phyloP scores from a whole-genome alignment of 2,329 filamentous ascomycete genomes.

The Zarea fungicola region DNA sequence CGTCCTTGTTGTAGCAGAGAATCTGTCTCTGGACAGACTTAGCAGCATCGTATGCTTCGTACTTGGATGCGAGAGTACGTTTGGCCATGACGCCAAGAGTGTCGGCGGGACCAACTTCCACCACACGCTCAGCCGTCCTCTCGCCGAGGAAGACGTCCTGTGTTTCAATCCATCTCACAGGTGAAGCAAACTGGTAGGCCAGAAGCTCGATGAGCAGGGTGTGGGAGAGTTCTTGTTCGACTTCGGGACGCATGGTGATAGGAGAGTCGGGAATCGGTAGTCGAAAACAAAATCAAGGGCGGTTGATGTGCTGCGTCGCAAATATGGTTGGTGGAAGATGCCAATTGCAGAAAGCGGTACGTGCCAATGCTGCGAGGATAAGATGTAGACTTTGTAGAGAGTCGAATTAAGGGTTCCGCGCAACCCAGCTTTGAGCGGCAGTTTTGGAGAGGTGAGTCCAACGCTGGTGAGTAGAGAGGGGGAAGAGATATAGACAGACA shows the following conservation, averaged over 20 bases:
- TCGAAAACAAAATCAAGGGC: constrained; percentile 1
- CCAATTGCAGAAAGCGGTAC: constrained; percentile 2
- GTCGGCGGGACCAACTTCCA: constrained; percentile 94
- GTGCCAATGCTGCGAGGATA: constrained; percentile 1
- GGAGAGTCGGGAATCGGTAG: constrained; percentile 16
- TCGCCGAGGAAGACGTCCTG: constrained; percentile 99
- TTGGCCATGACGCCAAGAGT: constrained; percentile 97
- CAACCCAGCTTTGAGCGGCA: constrained; percentile 13
- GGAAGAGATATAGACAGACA: constrained; percentile 11
- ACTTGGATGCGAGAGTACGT: constrained; percentile 91
- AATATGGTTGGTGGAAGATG: neutral
- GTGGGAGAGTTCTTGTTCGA: constrained; percentile 98
- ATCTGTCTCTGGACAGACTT: constrained; percentile 96
- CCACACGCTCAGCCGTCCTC: constrained; percentile 92
- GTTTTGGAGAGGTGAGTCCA: constrained; percentile 9
- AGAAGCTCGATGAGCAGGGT: constrained; percentile 97
- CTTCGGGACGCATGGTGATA: constrained; percentile 85
- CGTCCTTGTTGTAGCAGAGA: constrained; percentile 98
- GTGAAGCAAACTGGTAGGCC: constrained; percentile 98
- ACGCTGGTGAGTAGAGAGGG: constrained; percentile 6
- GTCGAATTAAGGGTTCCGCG: constrained; percentile 12
- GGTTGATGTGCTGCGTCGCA: neutral
- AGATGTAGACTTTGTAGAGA: neutral
- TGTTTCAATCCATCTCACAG: constrained; percentile 99
- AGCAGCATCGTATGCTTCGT: constrained; percentile 96